A percentile compares a stretch with the other conserved stretches of the same genome.
These are phyloP conservation scores for Schizopora paradoxa DNA, from an alignment of 1,284 basidiomycete genomes.

Conservation along the genomic window DNA sequence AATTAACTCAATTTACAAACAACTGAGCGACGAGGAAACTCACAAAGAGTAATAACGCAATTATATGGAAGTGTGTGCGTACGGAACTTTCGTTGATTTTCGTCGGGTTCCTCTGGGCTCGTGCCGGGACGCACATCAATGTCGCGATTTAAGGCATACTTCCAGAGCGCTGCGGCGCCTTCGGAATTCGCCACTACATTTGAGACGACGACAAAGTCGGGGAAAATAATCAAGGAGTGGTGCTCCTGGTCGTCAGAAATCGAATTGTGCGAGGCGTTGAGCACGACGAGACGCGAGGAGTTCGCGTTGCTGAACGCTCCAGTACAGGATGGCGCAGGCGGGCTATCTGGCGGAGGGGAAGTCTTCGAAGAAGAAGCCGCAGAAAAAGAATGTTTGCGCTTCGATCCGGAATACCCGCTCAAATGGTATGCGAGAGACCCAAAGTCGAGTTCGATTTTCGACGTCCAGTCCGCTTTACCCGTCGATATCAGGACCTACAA, in stretches of 20 bases:
- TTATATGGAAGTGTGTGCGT: slow-evolving; percentile 72
- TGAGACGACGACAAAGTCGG: slow-evolving; percentile 81
- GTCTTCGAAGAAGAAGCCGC: slow-evolving; percentile 25
- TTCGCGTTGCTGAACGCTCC: slow-evolving; percentile 24
- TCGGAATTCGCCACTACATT: slow-evolving; percentile 57
- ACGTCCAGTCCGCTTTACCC: slow-evolving; percentile 81
- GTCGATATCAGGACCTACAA: slow-evolving; percentile 79
- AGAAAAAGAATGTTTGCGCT: slow-evolving; percentile 22
- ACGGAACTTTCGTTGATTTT: slow-evolving; percentile 46
- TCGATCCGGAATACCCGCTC: slow-evolving; percentile 27
- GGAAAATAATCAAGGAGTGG: slow-evolving; percentile 81
- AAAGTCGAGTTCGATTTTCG: slow-evolving; percentile 63
- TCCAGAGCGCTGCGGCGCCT: slow-evolving; percentile 70
- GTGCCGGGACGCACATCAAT: slow-evolving; percentile 39
- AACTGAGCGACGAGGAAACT: slow-evolving; percentile 26
- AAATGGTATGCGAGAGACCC: slow-evolving; percentile 67
- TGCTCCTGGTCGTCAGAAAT: slow-evolving; percentile 51
- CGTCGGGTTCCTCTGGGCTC: slow-evolving; percentile 35
- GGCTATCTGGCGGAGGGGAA: slow-evolving; percentile 18
- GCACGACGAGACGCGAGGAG: slow-evolving; percentile 54
- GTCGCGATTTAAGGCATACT: slow-evolving; percentile 53
- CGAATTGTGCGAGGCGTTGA: slow-evolving; percentile 76
- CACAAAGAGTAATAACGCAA: slow-evolving; percentile 78
- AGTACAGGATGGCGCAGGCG: slow-evolving; percentile 21
- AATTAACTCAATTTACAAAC: too few relatives aligned